A percentile compares a stretch with the other conserved stretches of the same genome.
These are phyloP conservation scores for Ilex aquifolium DNA, from an alignment of 257 asterid genomes.

Conservation along the genomic window DNA sequence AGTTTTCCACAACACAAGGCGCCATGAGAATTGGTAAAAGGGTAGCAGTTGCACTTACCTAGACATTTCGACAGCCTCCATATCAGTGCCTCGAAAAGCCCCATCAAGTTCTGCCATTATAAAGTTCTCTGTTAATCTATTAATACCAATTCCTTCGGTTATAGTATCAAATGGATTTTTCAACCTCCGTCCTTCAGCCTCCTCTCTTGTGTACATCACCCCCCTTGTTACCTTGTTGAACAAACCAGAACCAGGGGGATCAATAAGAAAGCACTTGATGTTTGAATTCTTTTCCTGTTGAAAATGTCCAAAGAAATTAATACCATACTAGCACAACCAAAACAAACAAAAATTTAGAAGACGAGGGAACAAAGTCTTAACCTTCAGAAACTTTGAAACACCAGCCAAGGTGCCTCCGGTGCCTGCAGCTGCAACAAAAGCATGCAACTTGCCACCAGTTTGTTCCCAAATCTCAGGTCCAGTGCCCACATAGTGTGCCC, in stretches of 20 bases:
- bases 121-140: conserved; percentile 80
- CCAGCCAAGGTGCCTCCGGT: conserved; percentile 97
- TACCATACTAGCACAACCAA: background rate
- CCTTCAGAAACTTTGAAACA: conserved; percentile 81
- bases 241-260: conserved; percentile 96
- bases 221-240: conserved; percentile 95
- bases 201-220: conserved; percentile 89
- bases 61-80: conserved; percentile 94
- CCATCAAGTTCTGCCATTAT: conserved; percentile 83
- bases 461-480: conserved; percentile 96
- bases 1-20: conserved; percentile 2
- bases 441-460: conserved; percentile 71
- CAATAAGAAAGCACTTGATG: conserved; percentile 74
- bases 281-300: conserved; percentile 61
- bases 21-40: background rate
- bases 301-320: conserved; percentile 9
- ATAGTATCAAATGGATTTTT: conserved; percentile 91
- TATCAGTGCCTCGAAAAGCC: conserved; percentile 82
- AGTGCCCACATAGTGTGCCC: conserved; percentile 91
- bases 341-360: conserved; percentile 5
- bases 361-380: conserved; percentile 18
- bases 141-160: conserved; percentile 95
- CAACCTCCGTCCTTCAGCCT: conserved; percentile 87
- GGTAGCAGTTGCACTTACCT: conserved; percentile 35
- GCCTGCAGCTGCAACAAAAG: conserved; percentile 97